Evolutionary conservation across 2,329 filamentous ascomycete species (phyloP).

Genomic region (Fusarium pilosicola): DNA sequence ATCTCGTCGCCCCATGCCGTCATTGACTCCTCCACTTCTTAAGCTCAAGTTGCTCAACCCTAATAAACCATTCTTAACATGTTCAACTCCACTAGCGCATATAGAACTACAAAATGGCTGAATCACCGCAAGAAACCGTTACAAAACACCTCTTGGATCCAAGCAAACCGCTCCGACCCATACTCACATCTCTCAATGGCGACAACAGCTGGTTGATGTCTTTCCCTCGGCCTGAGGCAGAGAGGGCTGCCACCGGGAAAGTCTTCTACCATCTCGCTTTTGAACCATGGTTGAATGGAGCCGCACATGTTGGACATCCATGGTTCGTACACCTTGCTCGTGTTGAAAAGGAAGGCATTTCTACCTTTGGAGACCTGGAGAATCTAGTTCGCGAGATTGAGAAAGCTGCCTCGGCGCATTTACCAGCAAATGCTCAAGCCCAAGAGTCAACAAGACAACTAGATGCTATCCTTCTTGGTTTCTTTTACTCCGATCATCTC

Average conservation of each 20-base stretch:
- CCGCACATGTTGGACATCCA: constrained; percentile 22
- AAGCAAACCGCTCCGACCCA: constrained; percentile 28
- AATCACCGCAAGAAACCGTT: not conserved
- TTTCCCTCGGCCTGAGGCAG: constrained; percentile 43
- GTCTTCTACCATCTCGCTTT: constrained; percentile 47
- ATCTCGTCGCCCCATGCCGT: not conserved
- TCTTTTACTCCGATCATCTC: constrained; percentile 33
- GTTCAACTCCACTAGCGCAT: not conserved
- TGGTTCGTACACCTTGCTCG: constrained; percentile 40
- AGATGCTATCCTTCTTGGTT: constrained; percentile 39
- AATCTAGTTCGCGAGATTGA: constrained; percentile 33
- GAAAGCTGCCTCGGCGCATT: not conserved
- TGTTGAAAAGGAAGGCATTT: not conserved
- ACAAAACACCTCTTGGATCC: not conserved
- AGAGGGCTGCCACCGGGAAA: constrained; percentile 31
- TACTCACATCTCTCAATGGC: constrained; percentile 48
- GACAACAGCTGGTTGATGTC: constrained; percentile 51
- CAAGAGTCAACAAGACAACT: not conserved
- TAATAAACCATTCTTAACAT: not conserved
- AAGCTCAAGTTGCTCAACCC: not conserved
- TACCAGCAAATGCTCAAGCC: not conserved
- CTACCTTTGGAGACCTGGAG: constrained; percentile 20
- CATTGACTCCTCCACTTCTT: not conserved
- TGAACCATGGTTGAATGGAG: constrained; percentile 49
- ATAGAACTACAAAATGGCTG: not conserved